Evolutionary conservation across 1,284 basidiomycete genomes (phyloP).

Genomic region (Cryptococcus sp.): DNA sequence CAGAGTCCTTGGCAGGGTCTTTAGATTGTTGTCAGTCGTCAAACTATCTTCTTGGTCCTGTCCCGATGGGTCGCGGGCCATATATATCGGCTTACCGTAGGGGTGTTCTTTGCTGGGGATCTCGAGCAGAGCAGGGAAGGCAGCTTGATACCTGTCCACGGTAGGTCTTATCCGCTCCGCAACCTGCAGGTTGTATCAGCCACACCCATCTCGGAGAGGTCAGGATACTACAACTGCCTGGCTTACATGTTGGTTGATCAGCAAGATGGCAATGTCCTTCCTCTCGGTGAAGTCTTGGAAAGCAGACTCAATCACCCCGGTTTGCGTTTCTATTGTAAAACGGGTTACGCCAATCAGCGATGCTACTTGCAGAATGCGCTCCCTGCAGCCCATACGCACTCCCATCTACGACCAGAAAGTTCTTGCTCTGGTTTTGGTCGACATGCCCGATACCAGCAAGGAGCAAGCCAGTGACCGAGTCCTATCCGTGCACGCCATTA

Average conservation of each 20-base stretch:
- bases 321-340: conserved; percentile 70
- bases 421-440: conserved; percentile 84
- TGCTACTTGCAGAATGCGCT: not conserved
- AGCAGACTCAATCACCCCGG: conserved; percentile 77
- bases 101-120: conserved; percentile 76
- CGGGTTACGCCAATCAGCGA: not conserved
- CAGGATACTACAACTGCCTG: too few species aligned
- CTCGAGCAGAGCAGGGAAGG: conserved; percentile 95
- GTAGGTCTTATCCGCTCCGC: conserved; percentile 95
- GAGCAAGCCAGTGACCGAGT: conserved; percentile 89
- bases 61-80: not conserved
- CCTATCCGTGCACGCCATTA: conserved; percentile 55
- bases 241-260: conserved; percentile 94
- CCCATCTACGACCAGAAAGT: conserved; percentile 86
- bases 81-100: conserved; percentile 62
- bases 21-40: conserved; percentile 17
- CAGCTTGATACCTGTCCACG: conserved; percentile 90
- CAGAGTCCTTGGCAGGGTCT: conserved; percentile 97
- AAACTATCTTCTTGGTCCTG: not conserved
- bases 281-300: conserved; percentile 91
- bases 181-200: conserved; percentile 59
- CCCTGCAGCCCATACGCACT: conserved; percentile 58
- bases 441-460: conserved; percentile 89
- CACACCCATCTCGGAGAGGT: not conserved
- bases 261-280: conserved; percentile 87